Evolutionary conservation across 331 rosid species (phyloP).

Genomic region (Cydonia oblonga): DNA sequence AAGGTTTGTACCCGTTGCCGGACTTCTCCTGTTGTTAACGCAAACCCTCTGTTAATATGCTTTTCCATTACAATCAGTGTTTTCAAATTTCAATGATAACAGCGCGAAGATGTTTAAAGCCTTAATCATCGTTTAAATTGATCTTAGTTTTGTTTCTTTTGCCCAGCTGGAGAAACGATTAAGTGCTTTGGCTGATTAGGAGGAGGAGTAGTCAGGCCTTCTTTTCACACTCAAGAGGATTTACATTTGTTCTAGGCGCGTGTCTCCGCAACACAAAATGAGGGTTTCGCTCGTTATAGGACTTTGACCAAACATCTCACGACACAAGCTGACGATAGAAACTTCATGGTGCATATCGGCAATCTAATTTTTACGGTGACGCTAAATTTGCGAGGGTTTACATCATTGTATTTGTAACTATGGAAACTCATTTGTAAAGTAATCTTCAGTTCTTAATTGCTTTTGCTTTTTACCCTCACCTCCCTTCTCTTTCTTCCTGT

Average conservation of each 20-base stretch:
- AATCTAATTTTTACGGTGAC: too few relatives aligned
- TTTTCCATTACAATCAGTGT: background rate
- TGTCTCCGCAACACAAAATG: too few relatives aligned
- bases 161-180: constrained; percentile 18
- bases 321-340: too few relatives aligned
- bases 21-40: background rate
- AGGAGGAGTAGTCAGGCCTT: constrained; percentile 1
- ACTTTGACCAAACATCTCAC: too few relatives aligned
- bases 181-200: background rate
- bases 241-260: background rate
- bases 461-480: too few relatives aligned
- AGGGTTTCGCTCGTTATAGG: too few relatives aligned
- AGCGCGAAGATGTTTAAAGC: background rate
- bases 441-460: too few relatives aligned
- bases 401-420: background rate
- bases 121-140: background rate
- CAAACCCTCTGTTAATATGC: background rate
- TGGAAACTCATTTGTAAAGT: background rate
- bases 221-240: background rate
- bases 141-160: background rate
- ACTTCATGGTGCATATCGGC: background rate
- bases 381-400: background rate
- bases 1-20: constrained; percentile 3
- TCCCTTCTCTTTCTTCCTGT: too few relatives aligned
- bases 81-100: background rate